Evolutionary conservation across 225 moss, liverwort and hornwort species (phyloP).

Genomic region (Physcomitrium patens): DNA sequence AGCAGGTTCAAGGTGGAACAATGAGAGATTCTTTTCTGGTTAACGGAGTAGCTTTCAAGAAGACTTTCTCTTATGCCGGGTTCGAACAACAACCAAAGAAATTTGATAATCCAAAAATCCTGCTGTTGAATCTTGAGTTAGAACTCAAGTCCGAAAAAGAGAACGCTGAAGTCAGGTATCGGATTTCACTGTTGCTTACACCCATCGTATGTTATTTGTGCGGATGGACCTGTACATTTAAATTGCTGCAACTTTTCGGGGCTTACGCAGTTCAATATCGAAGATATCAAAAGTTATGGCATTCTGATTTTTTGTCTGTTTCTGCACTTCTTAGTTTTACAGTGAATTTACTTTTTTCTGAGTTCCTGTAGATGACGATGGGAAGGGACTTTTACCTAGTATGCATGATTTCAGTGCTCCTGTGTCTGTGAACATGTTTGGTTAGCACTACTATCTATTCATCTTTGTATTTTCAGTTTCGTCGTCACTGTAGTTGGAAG

Average conservation of each 20-base stretch:
- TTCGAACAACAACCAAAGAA: constrained; percentile 98
- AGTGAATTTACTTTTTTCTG: too few relatives aligned
- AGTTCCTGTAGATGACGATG: too few relatives aligned
- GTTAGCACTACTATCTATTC: not conserved
- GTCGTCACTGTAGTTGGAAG: not conserved
- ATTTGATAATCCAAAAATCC: constrained; percentile 76
- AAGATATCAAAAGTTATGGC: not conserved
- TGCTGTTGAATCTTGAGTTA: constrained; percentile 87
- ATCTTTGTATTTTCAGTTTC: not conserved
- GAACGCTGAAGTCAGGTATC: constrained; percentile 96
- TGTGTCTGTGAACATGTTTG: not conserved
- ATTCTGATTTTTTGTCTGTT: not conserved
- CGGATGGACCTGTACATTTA: not conserved
- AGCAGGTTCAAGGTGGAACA: constrained; percentile 92
- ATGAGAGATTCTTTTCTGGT: constrained; percentile 99
- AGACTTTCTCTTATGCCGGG: constrained; percentile 95
- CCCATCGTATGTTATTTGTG: not conserved
- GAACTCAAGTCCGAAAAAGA: constrained; percentile 98
- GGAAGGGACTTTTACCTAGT: too few relatives aligned
- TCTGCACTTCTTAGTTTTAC: not conserved
- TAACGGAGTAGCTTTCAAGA: constrained; percentile 97
- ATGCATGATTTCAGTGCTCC: not conserved
- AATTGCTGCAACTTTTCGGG: not conserved
- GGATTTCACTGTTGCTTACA: not conserved
- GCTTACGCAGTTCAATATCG: not conserved